phyloP scores from a whole-genome alignment of 805 yeast species.

The Kockiozyma suomiensis region DNA sequence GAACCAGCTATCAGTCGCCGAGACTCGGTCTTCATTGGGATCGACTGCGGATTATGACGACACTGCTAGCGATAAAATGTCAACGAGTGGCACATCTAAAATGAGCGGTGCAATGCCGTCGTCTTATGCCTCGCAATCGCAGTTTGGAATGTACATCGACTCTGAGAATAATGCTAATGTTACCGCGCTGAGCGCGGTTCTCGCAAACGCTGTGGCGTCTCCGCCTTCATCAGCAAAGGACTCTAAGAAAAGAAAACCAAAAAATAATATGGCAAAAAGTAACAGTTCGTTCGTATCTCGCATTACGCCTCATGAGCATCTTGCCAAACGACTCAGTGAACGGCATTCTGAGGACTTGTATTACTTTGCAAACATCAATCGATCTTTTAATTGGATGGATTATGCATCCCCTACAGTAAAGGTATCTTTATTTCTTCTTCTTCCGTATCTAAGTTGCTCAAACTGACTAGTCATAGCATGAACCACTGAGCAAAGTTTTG shows the following conservation, averaged over 20 bases:
- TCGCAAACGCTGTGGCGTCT: slow-evolving; percentile 16
- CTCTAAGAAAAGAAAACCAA: slow-evolving; percentile 40
- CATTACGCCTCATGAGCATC: slow-evolving; percentile 43
- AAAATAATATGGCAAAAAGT: slow-evolving; percentile 43
- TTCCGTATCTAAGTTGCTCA: no score
- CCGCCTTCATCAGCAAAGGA: slow-evolving; percentile 16
- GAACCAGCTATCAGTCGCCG: slow-evolving; percentile 4
- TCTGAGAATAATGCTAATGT: background rate
- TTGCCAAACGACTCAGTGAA: slow-evolving; percentile 41
- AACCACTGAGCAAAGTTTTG: slow-evolving; percentile 45
- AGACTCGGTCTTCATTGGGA: slow-evolving; percentile 8
- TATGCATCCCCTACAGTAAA: slow-evolving; percentile 30
- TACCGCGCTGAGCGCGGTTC: slow-evolving; percentile 19
- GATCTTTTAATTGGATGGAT: slow-evolving; percentile 44
- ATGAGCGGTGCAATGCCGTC: slow-evolving; percentile 9
- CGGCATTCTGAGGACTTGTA: slow-evolving; percentile 38
- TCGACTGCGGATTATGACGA: background rate
- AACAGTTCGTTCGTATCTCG: slow-evolving; percentile 46
- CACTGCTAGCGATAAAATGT: slow-evolving; percentile 6
- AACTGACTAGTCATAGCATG: slow-evolving; percentile 36
- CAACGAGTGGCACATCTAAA: slow-evolving; percentile 3
- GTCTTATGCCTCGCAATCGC: slow-evolving; percentile 15
- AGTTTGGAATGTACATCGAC: slow-evolving; percentile 16
- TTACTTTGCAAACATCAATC: slow-evolving; percentile 43
- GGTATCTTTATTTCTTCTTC: background rate